Base-by-base conservation (phyloP, 768 basidiomycete species). In the Termitomyces sp. region DNA sequence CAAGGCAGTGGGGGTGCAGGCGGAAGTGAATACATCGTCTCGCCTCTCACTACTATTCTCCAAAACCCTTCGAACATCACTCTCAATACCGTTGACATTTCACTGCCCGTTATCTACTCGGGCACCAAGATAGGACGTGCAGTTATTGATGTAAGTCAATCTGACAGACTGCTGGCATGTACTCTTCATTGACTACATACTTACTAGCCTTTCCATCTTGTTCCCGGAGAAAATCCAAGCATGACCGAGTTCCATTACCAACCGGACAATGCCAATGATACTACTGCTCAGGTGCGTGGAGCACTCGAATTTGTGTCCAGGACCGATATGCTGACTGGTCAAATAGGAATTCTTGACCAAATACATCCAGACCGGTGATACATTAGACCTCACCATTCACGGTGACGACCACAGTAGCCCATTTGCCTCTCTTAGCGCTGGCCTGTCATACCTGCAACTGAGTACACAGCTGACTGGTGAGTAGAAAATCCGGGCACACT, bases 1-100 rank as follows among this genome's bases (percentile, higher is more conserved):
- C 72, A 76, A 19, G 87, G 86, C 25, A 87, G 87, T 62, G 87
- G 87, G 37, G 85, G 85, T 41, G 71, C 68, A 50, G 81, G 80
- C n/a, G 85, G 85, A 6, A 74, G 73, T 59, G 72, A 87, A 67
- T 90, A 75, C 63, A 77, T 89, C 42, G 69, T 79, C 31, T 65
- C 82, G 3, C 85, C 83, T 2, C 67, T 88, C n/a, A 82, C 78
- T 0, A 78, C 85, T 19, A 75, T 69, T 14, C 71, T 89, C 45
- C 66, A 83, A 23, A 89, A 90, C 59, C 88, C 86, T 7, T 87
- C 86, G 5, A 87, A 87, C 62, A 68, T 89, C 34, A 83, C 85
- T 4, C 73, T 90, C 32, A 68, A 77, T 53, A 88, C 87, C 10
- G 75, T 78, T 54, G 75, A 78, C 45, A 73, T 88, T 23, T 70